Evolutionary conservation across 2,329 filamentous ascomycete species (phyloP).

Genomic region (Pseudogymnoascus sp.): DNA sequence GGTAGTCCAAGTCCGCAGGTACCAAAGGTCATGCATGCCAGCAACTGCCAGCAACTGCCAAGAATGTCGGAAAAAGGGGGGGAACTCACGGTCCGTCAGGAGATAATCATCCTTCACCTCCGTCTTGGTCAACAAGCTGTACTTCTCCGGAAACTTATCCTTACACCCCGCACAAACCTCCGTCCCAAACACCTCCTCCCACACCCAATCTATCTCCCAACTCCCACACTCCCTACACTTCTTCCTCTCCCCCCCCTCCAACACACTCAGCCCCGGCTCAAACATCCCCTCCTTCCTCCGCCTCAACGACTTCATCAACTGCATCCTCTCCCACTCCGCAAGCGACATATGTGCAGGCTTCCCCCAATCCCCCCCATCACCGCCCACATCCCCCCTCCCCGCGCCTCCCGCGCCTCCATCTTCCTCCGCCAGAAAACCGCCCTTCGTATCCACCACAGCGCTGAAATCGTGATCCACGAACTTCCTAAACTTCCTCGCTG

Average conservation of each 20-base stretch:
- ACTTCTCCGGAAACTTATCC: constrained; percentile 83
- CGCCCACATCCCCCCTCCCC: constrained; percentile 33
- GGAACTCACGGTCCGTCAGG: constrained; percentile 70
- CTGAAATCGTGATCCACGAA: constrained; percentile 98
- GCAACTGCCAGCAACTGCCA: background rate
- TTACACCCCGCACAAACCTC: constrained; percentile 78
- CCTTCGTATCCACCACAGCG: constrained; percentile 96
- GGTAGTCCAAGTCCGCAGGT: background rate
- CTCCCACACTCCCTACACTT: constrained; percentile 76
- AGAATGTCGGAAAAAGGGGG: background rate
- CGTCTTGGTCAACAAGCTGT: constrained; percentile 91
- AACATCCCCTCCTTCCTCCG: constrained; percentile 72
- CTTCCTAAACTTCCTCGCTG: constrained; percentile 81
- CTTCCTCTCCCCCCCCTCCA: constrained; percentile 57
- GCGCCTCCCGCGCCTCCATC: constrained; percentile 88
- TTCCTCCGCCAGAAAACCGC: constrained; percentile 81
- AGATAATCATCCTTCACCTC: constrained; percentile 94
- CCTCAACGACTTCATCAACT: constrained; percentile 63
- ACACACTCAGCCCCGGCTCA: constrained; percentile 76
- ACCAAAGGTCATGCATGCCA: background rate
- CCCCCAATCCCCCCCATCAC: constrained; percentile 42
- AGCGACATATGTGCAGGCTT: constrained; percentile 84
- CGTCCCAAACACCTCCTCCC: constrained; percentile 75
- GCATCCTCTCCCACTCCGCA: constrained; percentile 82
- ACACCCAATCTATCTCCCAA: constrained; percentile 89